phyloP scores from a whole-genome alignment of 805 yeast genomes.

The Candida ascalaphidarum region DNA sequence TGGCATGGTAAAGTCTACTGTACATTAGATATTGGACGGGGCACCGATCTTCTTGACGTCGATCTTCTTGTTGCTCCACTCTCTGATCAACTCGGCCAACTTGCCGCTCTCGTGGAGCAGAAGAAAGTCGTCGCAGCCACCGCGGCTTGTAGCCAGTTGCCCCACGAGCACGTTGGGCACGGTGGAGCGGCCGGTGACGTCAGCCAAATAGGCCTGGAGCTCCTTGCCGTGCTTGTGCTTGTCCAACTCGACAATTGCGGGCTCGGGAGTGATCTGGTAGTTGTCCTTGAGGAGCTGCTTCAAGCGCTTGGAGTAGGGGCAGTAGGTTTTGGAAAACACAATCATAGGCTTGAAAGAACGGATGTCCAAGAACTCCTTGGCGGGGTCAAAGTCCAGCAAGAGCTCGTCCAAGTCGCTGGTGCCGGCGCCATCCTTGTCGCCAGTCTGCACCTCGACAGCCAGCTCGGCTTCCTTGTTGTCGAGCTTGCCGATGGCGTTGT shows the following conservation, averaged over 20 bases:
- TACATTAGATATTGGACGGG: slow-evolving; percentile 47
- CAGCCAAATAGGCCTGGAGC: slow-evolving; percentile 64
- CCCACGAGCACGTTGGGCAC: slow-evolving; percentile 11
- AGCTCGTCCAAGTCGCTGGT: background rate
- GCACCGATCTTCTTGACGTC: slow-evolving; percentile 42
- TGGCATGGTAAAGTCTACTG: too few species aligned
- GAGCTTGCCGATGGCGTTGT: slow-evolving; percentile 7
- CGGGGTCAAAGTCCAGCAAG: slow-evolving; percentile 24
- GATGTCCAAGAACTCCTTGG: slow-evolving; percentile 41
- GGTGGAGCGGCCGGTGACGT: slow-evolving; percentile 6
- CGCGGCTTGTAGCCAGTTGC: slow-evolving; percentile 52
- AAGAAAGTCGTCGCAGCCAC: slow-evolving; percentile 82
- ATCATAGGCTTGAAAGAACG: slow-evolving; percentile 57
- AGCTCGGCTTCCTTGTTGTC: background rate
- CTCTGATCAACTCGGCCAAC: slow-evolving; percentile 41
- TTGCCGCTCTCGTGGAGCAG: slow-evolving; percentile 49
- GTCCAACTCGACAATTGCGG: slow-evolving; percentile 74
- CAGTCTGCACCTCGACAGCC: slow-evolving; percentile 4
- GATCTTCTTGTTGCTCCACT: slow-evolving; percentile 56
- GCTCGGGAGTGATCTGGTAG: slow-evolving; percentile 67
- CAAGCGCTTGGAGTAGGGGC: slow-evolving; percentile 72
- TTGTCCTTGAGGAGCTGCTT: slow-evolving; percentile 56
- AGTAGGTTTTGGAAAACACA: slow-evolving; percentile 44
- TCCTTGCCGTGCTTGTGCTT: slow-evolving; percentile 66
- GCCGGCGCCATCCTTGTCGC: slow-evolving; percentile 2